These are phyloP conservation scores for Dioscorea dumetorum DNA, from an alignment of 106 monocot species.

Conservation along the genomic window DNA sequence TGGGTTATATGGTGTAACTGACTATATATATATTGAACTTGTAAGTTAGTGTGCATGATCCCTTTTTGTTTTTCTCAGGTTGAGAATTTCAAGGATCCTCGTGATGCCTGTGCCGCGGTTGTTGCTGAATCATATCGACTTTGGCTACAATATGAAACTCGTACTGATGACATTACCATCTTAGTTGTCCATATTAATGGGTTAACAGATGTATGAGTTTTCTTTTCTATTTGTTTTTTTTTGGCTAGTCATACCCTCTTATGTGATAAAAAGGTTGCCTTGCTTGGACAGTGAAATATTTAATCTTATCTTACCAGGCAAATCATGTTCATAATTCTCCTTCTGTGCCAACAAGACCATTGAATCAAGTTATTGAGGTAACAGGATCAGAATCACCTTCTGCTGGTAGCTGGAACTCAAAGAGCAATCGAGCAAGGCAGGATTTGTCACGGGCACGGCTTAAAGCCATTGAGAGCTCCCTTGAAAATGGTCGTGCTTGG, in stretches of 20 bases:
- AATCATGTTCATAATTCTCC: conserved; percentile 27
- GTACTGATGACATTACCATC: conserved; percentile 97
- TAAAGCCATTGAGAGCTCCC: conserved; percentile 84
- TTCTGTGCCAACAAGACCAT: conserved; percentile 15
- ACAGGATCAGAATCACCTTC: conserved; percentile 62
- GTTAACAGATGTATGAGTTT: conserved; percentile 61
- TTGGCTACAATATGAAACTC: conserved; percentile 99
- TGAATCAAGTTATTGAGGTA: conserved; percentile 46
- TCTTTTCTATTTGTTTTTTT: conserved; percentile 1
- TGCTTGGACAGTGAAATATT: background rate
- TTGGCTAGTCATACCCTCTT: conserved; percentile 1
- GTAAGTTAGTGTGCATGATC: no score
- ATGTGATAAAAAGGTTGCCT: background rate
- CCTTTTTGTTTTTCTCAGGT: conserved; percentile 42
- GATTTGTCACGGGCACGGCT: conserved; percentile 74
- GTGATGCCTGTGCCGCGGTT: conserved; percentile 94
- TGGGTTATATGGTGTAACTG: no score
- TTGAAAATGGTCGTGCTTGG: conserved; percentile 81
- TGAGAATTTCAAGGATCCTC: conserved; percentile 87
- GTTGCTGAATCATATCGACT: conserved; percentile 97
- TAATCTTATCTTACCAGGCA: conserved; percentile 24
- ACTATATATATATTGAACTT: no score
- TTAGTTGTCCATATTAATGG: conserved; percentile 91
- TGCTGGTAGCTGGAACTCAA: conserved; percentile 28
- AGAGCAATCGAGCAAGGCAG: conserved; percentile 57